These are phyloP conservation scores for Gentiana macrophylla DNA, from an alignment of 257 asterid species.

Conservation along the genomic window DNA sequence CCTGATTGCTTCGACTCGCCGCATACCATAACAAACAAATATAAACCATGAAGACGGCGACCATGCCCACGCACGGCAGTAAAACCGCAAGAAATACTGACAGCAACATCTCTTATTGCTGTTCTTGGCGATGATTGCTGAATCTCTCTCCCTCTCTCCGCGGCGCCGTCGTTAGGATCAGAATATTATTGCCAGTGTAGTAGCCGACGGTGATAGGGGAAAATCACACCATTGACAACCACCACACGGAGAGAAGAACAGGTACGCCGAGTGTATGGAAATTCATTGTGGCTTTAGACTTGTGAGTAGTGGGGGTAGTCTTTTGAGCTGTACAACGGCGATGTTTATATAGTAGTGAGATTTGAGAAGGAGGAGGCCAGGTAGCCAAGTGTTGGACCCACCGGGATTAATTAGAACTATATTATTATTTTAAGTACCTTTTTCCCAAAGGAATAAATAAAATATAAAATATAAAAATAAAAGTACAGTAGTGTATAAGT, in stretches of 20 bases:
- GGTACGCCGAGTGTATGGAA: too few relatives aligned
- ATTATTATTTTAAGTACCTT: slow-evolving; percentile 7
- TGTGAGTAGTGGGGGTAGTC: too few relatives aligned
- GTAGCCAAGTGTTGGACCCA: too few relatives aligned
- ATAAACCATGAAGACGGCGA: slow-evolving; percentile 72
- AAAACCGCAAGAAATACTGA: slow-evolving; percentile 73
- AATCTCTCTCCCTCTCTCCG: background rate
- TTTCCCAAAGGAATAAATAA: slow-evolving; percentile 7
- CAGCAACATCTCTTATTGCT: slow-evolving; percentile 36
- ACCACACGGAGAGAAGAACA: too few relatives aligned
- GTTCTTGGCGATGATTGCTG: background rate
- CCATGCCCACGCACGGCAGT: slow-evolving; percentile 83
- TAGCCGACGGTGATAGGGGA: slow-evolving; percentile 6
- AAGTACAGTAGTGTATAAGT: background rate
- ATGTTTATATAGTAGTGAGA: too few relatives aligned
- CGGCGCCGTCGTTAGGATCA: too few relatives aligned
- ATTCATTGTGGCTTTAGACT: too few relatives aligned
- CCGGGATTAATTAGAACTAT: too few relatives aligned
- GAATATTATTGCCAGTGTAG: background rate
- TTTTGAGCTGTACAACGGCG: too few relatives aligned
- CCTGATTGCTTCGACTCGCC: slow-evolving; percentile 13
- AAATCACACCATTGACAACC: slow-evolving; percentile 22
- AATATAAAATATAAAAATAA: background rate
- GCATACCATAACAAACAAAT: slow-evolving; percentile 69
- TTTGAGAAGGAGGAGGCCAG: too few relatives aligned